Evolutionary conservation across 495 filamentous ascomycete genomes (phyloP).

Genomic region (Penicillium alfredii): DNA sequence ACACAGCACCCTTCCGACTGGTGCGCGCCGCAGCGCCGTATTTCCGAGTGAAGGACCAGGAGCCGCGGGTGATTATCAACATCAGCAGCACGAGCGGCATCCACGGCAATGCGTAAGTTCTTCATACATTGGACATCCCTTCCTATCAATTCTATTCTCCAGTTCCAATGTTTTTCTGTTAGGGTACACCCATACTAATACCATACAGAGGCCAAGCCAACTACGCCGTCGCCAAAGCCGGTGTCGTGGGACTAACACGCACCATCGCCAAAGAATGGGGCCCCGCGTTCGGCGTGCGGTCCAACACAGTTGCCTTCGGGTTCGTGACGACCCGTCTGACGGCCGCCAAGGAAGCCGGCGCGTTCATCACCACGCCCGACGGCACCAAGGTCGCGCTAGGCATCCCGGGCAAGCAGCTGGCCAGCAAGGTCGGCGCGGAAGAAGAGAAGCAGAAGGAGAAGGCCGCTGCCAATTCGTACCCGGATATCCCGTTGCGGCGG

Average conservation of each 20-base stretch:
- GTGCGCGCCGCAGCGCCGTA: slow-evolving; percentile 73
- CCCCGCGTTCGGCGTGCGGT: slow-evolving; percentile 71
- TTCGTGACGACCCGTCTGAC: slow-evolving; percentile 73
- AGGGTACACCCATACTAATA: neutral
- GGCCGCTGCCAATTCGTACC: slow-evolving; percentile 28
- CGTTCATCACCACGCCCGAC: slow-evolving; percentile 66
- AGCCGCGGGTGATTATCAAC: slow-evolving; percentile 72
- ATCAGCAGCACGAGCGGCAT: slow-evolving; percentile 73
- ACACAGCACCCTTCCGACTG: slow-evolving; percentile 76
- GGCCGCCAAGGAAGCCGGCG: slow-evolving; percentile 71
- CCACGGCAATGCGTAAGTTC: slow-evolving; percentile 67
- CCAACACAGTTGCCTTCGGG: slow-evolving; percentile 80
- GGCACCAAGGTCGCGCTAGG: slow-evolving; percentile 73
- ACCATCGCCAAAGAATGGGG: slow-evolving; percentile 93
- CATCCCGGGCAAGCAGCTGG: slow-evolving; percentile 58
- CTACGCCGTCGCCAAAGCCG: slow-evolving; percentile 78
- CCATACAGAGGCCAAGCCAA: slow-evolving; percentile 64
- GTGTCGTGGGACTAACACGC: slow-evolving; percentile 71
- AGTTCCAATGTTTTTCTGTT: neutral
- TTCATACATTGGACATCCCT: no score
- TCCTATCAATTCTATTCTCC: neutral
- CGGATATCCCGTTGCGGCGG: slow-evolving; percentile 71
- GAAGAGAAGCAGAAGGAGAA: slow-evolving; percentile 20
- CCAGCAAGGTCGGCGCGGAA: slow-evolving; percentile 26
- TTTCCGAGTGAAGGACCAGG: slow-evolving; percentile 80